phyloP scores from a whole-genome alignment of 2,329 filamentous ascomycete species.

The Cytospora leucostoma region DNA sequence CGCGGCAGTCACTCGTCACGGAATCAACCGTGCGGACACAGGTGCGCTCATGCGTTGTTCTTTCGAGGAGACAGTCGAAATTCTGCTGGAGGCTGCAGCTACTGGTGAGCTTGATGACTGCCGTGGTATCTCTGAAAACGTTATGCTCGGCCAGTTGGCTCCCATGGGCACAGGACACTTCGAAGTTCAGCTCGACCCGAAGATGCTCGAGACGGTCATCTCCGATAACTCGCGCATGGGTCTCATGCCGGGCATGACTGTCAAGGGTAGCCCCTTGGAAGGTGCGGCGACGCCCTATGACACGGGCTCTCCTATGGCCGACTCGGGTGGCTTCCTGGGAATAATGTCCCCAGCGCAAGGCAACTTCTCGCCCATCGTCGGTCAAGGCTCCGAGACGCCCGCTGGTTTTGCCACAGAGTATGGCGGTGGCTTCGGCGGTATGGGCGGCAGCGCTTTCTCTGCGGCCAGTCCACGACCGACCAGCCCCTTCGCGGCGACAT shows the following conservation, averaged over 20 bases:
- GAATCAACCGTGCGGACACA: constrained; percentile 97
- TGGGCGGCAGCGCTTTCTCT: constrained; percentile 30
- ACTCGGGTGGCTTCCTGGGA: constrained; percentile 63
- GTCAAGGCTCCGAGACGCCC: constrained; percentile 70
- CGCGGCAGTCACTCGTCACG: constrained; percentile 95
- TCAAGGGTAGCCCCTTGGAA: constrained; percentile 72
- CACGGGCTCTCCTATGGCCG: constrained; percentile 75
- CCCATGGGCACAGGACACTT: constrained; percentile 97
- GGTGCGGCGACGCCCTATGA: constrained; percentile 96
- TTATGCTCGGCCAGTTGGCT: constrained; percentile 96
- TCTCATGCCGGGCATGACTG: constrained; percentile 75
- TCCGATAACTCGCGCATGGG: constrained; percentile 87
- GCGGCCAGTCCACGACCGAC: constrained; percentile 67
- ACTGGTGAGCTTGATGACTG: constrained; percentile 97
- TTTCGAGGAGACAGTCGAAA: constrained; percentile 98
- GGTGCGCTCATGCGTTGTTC: constrained; percentile 99
- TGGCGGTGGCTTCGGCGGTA: constrained; percentile 48
- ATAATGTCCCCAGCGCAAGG: constrained; percentile 63
- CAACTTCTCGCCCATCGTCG: constrained; percentile 77
- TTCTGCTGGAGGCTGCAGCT: constrained; percentile 91
- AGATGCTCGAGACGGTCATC: constrained; percentile 93
- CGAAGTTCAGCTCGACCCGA: constrained; percentile 88
- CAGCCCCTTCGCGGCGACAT: constrained; percentile 71
- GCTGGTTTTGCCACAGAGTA: constrained; percentile 67
- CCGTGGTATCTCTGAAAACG: constrained; percentile 96